These are phyloP conservation scores for Arabidopsis thaliana DNA, from an alignment of 345 rosid genomes.

Conservation along the genomic window TAIR10.1 NC_003075.7:9777001-9777500, in stretches of 20 bases:
- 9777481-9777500: not conserved
- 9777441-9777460: conserved; percentile 70
- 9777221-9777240: conserved; percentile 23
- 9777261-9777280: conserved; percentile 83
- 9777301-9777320: conserved; percentile 60
- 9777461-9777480: conserved; percentile 84
- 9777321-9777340: conserved; percentile 47
- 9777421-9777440: conserved; percentile 55
- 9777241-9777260: conserved; percentile 51
- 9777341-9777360: conserved; percentile 10
- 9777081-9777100: conserved; percentile 56
- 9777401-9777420: conserved; percentile 19
- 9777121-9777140: conserved; percentile 48
- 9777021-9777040: not conserved
- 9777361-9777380: conserved; percentile 44
- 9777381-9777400: conserved; percentile 9
- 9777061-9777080: conserved; percentile 42
- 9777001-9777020: conserved; percentile 67
- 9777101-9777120: conserved; percentile 72
- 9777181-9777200: conserved; percentile 48
- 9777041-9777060: conserved; percentile 20
- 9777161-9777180: conserved; percentile 47
- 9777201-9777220: conserved; percentile 35
- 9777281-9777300: conserved; percentile 67
- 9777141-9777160: conserved; percentile 47